phyloP scores from a whole-genome alignment of 2,329 filamentous ascomycete genomes.

The Parafenestella ontariensis region DNA sequence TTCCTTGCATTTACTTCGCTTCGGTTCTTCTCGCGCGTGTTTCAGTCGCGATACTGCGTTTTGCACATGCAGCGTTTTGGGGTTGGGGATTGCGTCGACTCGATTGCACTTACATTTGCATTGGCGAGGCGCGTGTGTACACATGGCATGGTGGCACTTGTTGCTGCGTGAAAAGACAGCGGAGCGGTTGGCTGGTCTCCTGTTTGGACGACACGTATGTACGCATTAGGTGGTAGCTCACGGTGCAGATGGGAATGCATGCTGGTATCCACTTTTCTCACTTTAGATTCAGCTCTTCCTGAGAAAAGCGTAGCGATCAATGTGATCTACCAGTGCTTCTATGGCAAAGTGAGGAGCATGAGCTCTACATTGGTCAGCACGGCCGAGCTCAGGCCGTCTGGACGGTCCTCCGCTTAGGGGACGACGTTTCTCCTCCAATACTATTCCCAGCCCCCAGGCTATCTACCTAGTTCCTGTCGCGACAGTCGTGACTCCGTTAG shows the following conservation, averaged over 20 bases:
- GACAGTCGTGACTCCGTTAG: neutral
- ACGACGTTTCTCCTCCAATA: conserved; percentile 29
- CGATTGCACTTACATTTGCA: conserved; percentile 15
- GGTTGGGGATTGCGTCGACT: conserved; percentile 11
- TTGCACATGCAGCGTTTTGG: conserved; percentile 12
- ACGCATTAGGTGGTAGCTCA: conserved; percentile 22
- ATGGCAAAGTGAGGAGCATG: conserved; percentile 17
- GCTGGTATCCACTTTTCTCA: conserved; percentile 19
- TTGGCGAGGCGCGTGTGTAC: conserved; percentile 29
- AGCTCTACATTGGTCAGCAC: conserved; percentile 6
- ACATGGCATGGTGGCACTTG: conserved; percentile 30
- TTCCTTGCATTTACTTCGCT: conserved; percentile 8
- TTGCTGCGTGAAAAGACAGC: conserved; percentile 10
- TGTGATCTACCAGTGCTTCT: conserved; percentile 16
- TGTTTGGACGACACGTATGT: conserved; percentile 36
- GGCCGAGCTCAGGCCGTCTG: conserved; percentile 11
- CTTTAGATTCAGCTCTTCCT: conserved; percentile 6
- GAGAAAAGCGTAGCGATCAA: conserved; percentile 11
- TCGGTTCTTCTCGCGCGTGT: conserved; percentile 3
- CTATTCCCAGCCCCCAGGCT: conserved; percentile 7
- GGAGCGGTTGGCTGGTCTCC: conserved; percentile 15
- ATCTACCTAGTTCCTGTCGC: conserved; percentile 1
- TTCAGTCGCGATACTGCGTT: neutral
- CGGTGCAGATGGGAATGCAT: conserved; percentile 21
- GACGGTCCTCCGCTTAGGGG: conserved; percentile 8